Conservation (phyloP, 257 asterid genomes). For the Fraxinus americana region DNA sequence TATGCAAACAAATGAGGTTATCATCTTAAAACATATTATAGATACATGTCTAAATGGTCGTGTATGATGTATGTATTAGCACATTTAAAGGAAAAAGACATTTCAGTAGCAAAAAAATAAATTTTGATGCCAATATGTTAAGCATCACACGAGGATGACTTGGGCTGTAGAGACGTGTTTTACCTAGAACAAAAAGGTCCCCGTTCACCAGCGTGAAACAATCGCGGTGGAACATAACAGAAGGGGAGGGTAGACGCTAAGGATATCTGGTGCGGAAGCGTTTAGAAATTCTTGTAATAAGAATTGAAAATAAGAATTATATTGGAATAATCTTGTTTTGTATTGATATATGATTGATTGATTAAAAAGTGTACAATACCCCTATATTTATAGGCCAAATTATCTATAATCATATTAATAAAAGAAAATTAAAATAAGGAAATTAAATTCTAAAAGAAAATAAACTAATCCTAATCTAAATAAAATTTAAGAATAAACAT, state of each 20-base stretch:
- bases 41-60: background rate
- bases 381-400: too few species aligned
- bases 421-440: too few species aligned
- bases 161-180: background rate
- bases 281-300: too few species aligned
- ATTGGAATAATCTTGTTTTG: too few species aligned
- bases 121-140: background rate
- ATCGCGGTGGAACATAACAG: background rate
- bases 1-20: slow-evolving; percentile 19
- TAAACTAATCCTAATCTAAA: too few species aligned
- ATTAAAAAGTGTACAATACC: too few species aligned
- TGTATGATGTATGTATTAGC: background rate
- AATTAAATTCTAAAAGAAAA: too few species aligned
- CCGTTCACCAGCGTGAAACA: background rate
- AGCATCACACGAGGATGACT: background rate
- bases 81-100: background rate
- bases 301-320: too few species aligned
- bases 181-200: background rate
- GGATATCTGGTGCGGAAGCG: background rate
- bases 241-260: background rate
- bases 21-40: background rate
- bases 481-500: too few species aligned
- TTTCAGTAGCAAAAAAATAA: background rate
- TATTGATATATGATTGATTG: too few species aligned
- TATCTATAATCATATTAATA: too few species aligned